Percentiles rank a stretch among this genome's conserved stretches.
Conservation (phyloP, 495 filamentous ascomycete genomes). For the Daldinia vernicosa region DNA sequence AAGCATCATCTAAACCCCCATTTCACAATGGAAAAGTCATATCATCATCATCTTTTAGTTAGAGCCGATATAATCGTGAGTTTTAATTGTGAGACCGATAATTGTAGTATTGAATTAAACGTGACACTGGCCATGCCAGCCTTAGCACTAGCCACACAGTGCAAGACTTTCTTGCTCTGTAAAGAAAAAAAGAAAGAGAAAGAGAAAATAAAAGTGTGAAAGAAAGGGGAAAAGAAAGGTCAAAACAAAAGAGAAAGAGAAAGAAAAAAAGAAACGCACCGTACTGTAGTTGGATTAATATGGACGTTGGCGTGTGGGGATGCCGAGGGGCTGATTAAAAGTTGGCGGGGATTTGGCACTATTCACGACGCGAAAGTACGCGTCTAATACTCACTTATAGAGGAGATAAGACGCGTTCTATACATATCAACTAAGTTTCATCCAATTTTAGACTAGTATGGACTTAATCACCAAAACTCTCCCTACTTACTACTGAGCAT, state of each 20-base stretch:
- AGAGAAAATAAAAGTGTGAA: conserved; percentile 44
- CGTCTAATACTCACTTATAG: conserved; percentile 11
- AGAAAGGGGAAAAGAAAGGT: conserved; percentile 50
- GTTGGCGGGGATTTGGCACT: background rate
- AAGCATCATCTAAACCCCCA: background rate
- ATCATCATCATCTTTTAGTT: background rate
- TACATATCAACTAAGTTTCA: conserved; percentile 12
- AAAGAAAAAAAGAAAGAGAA: conserved; percentile 56
- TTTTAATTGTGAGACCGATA: no score
- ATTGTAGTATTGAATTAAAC: background rate
- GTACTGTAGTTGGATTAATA: conserved; percentile 32
- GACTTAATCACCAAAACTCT: conserved; percentile 8
- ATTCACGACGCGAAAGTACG: conserved; percentile 32
- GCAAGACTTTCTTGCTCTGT: conserved; percentile 31
- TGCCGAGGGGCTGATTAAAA: conserved; percentile 28
- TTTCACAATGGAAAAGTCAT: background rate
- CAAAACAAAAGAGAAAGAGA: conserved; percentile 56
- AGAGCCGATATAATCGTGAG: background rate
- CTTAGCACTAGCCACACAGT: conserved; percentile 20
- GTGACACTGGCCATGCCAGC: background rate
- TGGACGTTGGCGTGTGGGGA: conserved; percentile 17
- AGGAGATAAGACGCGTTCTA: conserved; percentile 16
- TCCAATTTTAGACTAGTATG: conserved; percentile 25
- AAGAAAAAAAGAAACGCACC: conserved; percentile 54
- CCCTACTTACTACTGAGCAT: background rate